A percentile compares a stretch with the other conserved stretches of the same genome.
Evolutionary conservation across 1,284 basidiomycete genomes (phyloP).

Genomic region (Melampsora americana): DNA sequence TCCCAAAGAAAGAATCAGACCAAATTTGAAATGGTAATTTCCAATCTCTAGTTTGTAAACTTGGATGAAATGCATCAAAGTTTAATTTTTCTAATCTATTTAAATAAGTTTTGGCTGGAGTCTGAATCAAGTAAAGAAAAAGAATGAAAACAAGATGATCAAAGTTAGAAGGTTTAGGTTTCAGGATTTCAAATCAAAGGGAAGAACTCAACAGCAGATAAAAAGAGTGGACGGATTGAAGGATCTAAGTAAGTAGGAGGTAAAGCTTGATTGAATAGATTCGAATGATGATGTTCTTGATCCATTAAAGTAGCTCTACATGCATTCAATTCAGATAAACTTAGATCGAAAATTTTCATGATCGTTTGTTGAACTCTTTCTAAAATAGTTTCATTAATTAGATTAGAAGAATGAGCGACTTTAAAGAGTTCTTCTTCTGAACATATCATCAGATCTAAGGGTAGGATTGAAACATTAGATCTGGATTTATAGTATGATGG

Average conservation of each 20-base stretch:
- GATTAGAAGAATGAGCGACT: not conserved
- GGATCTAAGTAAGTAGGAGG: not conserved
- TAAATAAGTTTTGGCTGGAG: conserved; percentile 5
- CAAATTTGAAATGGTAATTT: conserved; percentile 24
- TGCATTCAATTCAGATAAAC: conserved; percentile 23
- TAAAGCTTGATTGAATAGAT: not conserved
- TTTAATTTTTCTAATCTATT: conserved; percentile 4
- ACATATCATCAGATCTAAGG: conserved; percentile 8
- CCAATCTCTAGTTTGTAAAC: not conserved
- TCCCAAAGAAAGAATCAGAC: conserved; percentile 5
- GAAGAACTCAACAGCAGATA: not conserved
- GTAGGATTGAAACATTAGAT: not conserved
- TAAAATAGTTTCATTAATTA: too few relatives aligned
- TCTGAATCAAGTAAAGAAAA: not conserved
- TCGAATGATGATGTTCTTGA: not conserved
- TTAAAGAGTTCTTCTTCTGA: conserved; percentile 11
- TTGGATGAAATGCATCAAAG: conserved; percentile 1
- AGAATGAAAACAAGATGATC: not conserved
- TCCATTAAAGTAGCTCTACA: conserved; percentile 14
- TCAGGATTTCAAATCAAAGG: not conserved
- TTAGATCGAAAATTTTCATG: not conserved
- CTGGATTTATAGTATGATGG: conserved; percentile 9
- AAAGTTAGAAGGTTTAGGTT: not conserved
- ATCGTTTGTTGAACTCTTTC: conserved; percentile 1
- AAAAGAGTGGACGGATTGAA: conserved; percentile 1